Evolutionary conservation across 2,329 filamentous ascomycete genomes (phyloP).

Genomic region (Cladosporium sp.): DNA sequence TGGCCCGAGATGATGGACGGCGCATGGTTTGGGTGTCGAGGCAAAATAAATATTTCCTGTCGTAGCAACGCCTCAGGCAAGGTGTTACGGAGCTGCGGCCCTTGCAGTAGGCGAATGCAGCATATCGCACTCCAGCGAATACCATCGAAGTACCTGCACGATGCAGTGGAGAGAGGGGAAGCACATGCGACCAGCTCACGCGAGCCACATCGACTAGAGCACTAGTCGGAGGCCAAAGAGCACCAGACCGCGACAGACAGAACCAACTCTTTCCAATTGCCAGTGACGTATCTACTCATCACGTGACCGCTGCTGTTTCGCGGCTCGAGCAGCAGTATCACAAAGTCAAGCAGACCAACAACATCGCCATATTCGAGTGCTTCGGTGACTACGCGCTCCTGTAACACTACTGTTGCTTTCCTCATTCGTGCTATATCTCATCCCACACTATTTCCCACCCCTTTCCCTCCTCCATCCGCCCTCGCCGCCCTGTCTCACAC

Average conservation of each 20-base stretch:
- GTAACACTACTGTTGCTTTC: neutral
- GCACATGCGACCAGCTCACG: neutral
- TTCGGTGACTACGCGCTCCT: neutral
- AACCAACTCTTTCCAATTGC: neutral
- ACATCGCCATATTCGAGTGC: neutral
- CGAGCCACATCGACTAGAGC: neutral
- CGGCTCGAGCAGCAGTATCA: neutral
- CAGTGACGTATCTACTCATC: neutral
- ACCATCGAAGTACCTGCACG: neutral
- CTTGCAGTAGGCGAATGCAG: conserved; percentile 6
- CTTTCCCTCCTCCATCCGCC: conserved; percentile 6
- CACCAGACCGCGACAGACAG: neutral
- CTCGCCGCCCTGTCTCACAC: conserved; percentile 13
- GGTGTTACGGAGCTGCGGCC: neutral
- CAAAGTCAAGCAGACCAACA: neutral
- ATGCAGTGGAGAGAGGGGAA: neutral
- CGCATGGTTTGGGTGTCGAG: neutral
- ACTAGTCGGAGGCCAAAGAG: no score
- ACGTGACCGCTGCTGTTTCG: neutral
- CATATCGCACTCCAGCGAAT: neutral
- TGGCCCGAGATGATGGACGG: neutral
- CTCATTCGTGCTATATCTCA: neutral
- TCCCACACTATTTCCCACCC: neutral
- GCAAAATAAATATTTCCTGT: neutral
- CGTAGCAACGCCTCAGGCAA: neutral